Percentiles rank a stretch among this genome's conserved stretches.
phyloP scores from a whole-genome alignment of 1,284 basidiomycete genomes.

The Papiliotrema terrestris region DNA sequence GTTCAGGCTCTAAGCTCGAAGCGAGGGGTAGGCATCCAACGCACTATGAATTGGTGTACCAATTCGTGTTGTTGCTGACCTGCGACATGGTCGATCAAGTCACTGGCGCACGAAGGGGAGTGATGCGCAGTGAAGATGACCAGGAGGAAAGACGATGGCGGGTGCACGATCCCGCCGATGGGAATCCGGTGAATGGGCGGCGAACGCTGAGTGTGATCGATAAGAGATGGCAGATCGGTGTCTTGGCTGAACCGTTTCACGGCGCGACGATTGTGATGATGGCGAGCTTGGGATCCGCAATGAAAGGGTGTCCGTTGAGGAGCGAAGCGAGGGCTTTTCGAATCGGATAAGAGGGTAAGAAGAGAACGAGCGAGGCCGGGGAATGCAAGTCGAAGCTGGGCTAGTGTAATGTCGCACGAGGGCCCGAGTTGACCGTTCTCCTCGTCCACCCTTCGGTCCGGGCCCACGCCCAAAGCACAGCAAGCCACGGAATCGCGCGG shows the following conservation, averaged over 20 bases:
- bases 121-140: background rate
- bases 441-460: no score
- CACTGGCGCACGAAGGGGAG: background rate
- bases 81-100: background rate
- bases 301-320: no score
- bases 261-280: background rate
- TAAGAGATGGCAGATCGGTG: background rate
- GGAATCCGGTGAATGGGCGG: background rate
- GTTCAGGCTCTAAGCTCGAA: background rate
- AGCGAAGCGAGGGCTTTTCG: no score
- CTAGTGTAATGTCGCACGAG: no score
- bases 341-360: no score
- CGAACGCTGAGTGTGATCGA: background rate
- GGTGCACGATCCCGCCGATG: background rate
- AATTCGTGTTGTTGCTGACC: background rate
- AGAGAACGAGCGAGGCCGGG: no score
- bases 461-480: no score
- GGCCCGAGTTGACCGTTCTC: no score
- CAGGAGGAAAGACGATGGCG: background rate
- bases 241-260: background rate
- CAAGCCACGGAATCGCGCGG: no score
- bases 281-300: no score
- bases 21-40: background rate
- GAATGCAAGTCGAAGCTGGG: no score
- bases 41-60: conserved; percentile 7